Percentiles rank a stretch among this genome's conserved stretches.
Conservation (phyloP, 2,329 filamentous ascomycete genomes). For the Tolypocladium cylindrosporum region DNA sequence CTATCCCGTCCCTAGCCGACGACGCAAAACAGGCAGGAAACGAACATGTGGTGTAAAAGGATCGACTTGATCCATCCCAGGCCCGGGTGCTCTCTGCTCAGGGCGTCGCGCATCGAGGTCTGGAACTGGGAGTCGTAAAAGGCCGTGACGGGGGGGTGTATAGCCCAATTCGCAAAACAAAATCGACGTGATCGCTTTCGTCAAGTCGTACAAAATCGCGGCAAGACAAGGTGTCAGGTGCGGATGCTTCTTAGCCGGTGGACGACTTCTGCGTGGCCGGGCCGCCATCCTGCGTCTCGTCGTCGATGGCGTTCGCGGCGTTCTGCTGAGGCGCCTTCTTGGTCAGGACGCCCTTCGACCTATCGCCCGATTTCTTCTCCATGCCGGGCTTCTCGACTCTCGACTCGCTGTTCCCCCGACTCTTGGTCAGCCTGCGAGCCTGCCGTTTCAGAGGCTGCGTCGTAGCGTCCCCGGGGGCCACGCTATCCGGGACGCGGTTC, state of each 20-base stretch:
- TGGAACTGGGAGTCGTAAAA: neutral
- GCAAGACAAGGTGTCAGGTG: neutral
- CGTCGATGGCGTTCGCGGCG: neutral
- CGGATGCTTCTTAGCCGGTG: neutral
- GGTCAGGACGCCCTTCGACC: conserved; percentile 22
- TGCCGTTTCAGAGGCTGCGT: conserved; percentile 21
- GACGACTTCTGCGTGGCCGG: neutral
- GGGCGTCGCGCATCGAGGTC: neutral
- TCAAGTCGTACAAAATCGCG: neutral
- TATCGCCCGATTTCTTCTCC: conserved; percentile 5
- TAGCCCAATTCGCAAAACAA: neutral
- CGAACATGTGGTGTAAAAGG: neutral
- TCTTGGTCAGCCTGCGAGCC: conserved; percentile 32
- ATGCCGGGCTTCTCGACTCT: conserved; percentile 17
- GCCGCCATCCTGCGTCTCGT: neutral
- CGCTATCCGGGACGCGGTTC: conserved; percentile 18
- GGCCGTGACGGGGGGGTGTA: neutral
- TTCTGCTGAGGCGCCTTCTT: conserved; percentile 17
- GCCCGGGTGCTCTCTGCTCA: neutral
- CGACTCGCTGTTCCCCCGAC: conserved; percentile 24
- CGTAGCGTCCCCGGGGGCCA: conserved; percentile 12
- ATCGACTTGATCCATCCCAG: neutral
- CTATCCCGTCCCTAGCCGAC: neutral
- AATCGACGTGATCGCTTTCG: neutral
- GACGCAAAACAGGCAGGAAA: neutral